phyloP scores from a whole-genome alignment of 352 stramenopile species.

The Ophiocytium majus region DNA sequence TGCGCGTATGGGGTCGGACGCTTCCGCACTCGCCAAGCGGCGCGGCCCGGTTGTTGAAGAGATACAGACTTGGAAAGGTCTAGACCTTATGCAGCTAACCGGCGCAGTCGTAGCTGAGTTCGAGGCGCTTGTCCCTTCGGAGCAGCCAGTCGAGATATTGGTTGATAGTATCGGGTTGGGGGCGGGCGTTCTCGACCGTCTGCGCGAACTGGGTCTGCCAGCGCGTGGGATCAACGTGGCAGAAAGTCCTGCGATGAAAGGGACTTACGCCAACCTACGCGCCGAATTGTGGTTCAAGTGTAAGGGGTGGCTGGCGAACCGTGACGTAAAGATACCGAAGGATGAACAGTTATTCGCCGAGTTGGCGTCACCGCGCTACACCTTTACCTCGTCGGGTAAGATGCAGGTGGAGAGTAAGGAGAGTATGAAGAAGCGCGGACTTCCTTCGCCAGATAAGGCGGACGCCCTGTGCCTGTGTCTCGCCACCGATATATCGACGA shows the following conservation, averaged over 20 bases:
- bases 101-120: too few relatives aligned
- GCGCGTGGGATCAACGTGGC: not conserved
- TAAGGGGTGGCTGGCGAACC: not conserved
- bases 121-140: too few relatives aligned
- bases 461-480: not conserved
- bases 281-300: conserved; percentile 3
- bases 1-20: too few relatives aligned
- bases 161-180: too few relatives aligned
- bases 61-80: too few relatives aligned
- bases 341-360: not conserved
- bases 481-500: not conserved
- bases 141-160: too few relatives aligned
- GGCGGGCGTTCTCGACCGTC: not conserved
- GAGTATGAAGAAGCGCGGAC: not conserved
- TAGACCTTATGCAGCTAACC: too few relatives aligned
- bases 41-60: too few relatives aligned
- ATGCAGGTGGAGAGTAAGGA: not conserved
- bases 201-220: not conserved
- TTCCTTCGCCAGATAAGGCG: not conserved
- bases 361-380: not conserved
- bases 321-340: not conserved
- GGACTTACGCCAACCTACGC: not conserved
- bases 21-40: too few relatives aligned
- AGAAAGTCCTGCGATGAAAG: too few relatives aligned
- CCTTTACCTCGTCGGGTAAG: not conserved